Evolutionary conservation across 2,329 filamentous ascomycete genomes (phyloP).

Genomic region (Fusarium multiceps): DNA sequence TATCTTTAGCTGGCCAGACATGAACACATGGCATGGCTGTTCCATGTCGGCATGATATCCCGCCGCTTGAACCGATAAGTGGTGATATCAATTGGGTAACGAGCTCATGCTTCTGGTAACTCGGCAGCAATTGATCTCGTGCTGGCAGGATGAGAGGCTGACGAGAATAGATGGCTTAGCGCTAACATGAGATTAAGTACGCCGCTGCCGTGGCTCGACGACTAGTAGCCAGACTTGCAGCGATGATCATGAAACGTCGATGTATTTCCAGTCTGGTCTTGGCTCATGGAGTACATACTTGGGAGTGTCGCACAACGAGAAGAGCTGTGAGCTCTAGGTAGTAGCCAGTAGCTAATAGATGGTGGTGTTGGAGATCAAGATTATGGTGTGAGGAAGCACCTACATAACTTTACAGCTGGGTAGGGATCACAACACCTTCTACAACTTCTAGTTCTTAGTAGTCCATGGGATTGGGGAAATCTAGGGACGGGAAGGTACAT

Average conservation of each 20-base stretch:
- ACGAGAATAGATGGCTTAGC: constrained; percentile 6
- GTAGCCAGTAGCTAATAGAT: neutral
- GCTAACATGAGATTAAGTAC: constrained; percentile 16
- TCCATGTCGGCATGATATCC: constrained; percentile 14
- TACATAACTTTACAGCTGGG: neutral
- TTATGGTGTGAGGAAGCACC: constrained; percentile 24
- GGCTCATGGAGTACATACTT: neutral
- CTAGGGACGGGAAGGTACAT: constrained; percentile 23
- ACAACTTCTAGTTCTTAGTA: neutral
- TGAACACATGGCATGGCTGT: constrained; percentile 19
- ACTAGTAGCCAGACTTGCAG: constrained; percentile 6
- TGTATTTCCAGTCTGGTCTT: constrained; percentile 1
- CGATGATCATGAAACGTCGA: constrained; percentile 19
- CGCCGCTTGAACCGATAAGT: constrained; percentile 3
- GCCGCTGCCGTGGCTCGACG: constrained; percentile 25
- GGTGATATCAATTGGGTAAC: neutral
- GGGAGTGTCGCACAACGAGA: neutral
- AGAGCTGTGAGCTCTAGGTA: neutral
- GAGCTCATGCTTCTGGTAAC: constrained; percentile 9
- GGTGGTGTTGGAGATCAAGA: neutral
- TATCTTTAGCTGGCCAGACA: neutral
- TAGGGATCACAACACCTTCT: constrained; percentile 7
- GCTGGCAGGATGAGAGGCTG: constrained; percentile 7
- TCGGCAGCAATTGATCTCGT: constrained; percentile 15
- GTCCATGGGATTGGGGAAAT: constrained; percentile 1